A percentile compares a stretch with the other conserved stretches of the same genome.
phyloP scores from a whole-genome alignment of 2,329 filamentous ascomycete genomes.

The Botrytis paeoniae region DNA sequence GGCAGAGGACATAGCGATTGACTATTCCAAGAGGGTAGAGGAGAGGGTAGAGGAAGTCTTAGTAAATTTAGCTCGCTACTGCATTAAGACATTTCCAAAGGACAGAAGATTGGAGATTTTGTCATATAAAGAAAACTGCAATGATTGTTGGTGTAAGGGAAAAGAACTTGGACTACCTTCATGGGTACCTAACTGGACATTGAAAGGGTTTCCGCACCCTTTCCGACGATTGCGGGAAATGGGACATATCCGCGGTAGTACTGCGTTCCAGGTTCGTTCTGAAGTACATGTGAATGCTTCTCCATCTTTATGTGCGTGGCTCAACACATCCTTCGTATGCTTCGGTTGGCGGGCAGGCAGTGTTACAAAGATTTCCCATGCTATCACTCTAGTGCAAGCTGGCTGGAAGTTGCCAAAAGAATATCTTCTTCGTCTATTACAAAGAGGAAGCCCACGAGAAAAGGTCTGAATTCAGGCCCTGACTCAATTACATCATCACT shows the following conservation, averaged over 20 bases:
- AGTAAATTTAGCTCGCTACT: too few relatives aligned
- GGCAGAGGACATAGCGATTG: too few relatives aligned
- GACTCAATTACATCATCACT: not conserved
- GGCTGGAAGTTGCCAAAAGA: not conserved
- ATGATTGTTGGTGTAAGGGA: not conserved
- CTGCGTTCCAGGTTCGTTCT: not conserved
- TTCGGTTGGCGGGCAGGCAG: not conserved
- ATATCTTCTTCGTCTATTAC: too few relatives aligned
- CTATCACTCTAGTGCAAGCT: not conserved
- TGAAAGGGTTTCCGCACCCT: not conserved
- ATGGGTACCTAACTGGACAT: not conserved
- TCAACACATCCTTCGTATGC: not conserved
- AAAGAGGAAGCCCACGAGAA: too few relatives aligned
- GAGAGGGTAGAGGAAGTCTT: too few relatives aligned
- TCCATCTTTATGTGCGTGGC: not conserved
- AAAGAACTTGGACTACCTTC: not conserved
- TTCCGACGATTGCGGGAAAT: not conserved
- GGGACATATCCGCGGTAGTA: not conserved
- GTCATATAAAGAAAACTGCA: not conserved
- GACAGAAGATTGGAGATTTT: not conserved
- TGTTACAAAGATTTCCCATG: not conserved
- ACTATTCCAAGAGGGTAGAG: too few relatives aligned
- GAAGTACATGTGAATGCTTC: too few relatives aligned
- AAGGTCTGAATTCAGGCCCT: not conserved
- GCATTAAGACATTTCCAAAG: too few relatives aligned